Evolutionary conservation across 202 grass and related monocot genomes (phyloP).

Genomic region (Schoenoplectus triqueter): DNA sequence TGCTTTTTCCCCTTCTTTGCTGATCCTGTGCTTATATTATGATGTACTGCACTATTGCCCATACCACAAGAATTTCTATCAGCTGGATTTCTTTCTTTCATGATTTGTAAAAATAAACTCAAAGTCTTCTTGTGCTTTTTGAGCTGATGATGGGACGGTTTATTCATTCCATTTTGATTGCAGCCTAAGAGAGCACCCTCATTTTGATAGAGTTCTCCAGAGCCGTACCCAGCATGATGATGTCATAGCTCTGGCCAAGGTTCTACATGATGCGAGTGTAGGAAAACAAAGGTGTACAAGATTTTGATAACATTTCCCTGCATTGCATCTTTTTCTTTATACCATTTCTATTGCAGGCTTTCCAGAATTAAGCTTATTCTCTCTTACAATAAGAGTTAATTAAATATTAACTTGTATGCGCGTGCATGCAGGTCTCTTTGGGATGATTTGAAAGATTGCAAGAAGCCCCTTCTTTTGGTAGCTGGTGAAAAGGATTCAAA

Average conservation of each 20-base stretch:
- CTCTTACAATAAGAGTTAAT: not conserved
- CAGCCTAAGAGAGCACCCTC: slow-evolving; percentile 80
- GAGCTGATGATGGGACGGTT: slow-evolving; percentile 26
- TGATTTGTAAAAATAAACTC: slow-evolving; percentile 35
- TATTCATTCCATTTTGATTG: slow-evolving; percentile 25
- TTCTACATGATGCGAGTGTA: slow-evolving; percentile 66
- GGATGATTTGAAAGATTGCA: slow-evolving; percentile 78
- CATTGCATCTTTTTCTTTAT: slow-evolving; percentile 15
- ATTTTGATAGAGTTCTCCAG: slow-evolving; percentile 56
- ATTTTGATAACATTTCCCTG: slow-evolving; percentile 21
- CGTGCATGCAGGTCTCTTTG: slow-evolving; percentile 62
- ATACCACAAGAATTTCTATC: not conserved
- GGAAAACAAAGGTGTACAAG: slow-evolving; percentile 71
- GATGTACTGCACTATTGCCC: not conserved
- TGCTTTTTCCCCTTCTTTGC: slow-evolving; percentile 26
- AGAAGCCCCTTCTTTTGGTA: slow-evolving; percentile 73
- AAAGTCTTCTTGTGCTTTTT: slow-evolving; percentile 13
- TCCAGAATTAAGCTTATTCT: not conserved
- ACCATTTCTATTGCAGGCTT: slow-evolving; percentile 18
- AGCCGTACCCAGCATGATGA: slow-evolving; percentile 59
- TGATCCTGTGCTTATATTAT: not conserved
- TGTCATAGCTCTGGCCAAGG: slow-evolving; percentile 64
- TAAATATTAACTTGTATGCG: not conserved
- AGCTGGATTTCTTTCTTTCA: slow-evolving; percentile 9
- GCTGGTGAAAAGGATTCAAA: slow-evolving; percentile 84